These are phyloP conservation scores for Scleroderma bovista DNA, from an alignment of 768 basidiomycete species.

Conservation along the genomic window DNA sequence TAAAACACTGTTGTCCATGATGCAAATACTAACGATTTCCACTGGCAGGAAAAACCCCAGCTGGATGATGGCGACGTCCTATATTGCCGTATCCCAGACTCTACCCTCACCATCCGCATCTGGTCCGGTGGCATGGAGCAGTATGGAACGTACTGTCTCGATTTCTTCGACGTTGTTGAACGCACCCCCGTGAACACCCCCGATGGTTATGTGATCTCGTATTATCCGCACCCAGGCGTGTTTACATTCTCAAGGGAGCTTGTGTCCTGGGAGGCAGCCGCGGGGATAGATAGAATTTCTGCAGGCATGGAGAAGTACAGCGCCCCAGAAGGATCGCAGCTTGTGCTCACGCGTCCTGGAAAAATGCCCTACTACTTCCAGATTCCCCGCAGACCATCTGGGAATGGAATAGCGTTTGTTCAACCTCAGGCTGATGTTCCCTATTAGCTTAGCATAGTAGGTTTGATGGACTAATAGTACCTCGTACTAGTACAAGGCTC, in stretches of 20 bases:
- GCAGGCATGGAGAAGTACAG: not conserved
- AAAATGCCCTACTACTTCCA: not conserved
- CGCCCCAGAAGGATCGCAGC: not conserved
- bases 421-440: not conserved
- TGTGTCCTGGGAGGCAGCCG: not conserved
- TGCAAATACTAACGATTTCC: not conserved
- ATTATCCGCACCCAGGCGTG: not conserved
- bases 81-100: conserved; percentile 2
- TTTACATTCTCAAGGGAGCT: not conserved
- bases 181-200: not conserved
- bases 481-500: too few relatives aligned
- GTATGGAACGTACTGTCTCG: not conserved
- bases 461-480: too few relatives aligned
- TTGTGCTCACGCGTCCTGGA: not conserved
- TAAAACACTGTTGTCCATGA: not conserved
- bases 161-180: not conserved
- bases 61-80: not conserved
- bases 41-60: not conserved
- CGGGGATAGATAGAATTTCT: not conserved
- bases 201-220: not conserved
- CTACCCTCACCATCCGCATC: not conserved
- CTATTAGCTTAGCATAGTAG: not conserved
- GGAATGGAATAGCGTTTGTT: not conserved
- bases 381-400: not conserved
- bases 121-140: conserved; percentile 2